Evolutionary conservation across 2,329 filamentous ascomycete genomes (phyloP), one percentile per base, ranked within the genome.

Genomic region (Alternaria metachromatica): DNA sequence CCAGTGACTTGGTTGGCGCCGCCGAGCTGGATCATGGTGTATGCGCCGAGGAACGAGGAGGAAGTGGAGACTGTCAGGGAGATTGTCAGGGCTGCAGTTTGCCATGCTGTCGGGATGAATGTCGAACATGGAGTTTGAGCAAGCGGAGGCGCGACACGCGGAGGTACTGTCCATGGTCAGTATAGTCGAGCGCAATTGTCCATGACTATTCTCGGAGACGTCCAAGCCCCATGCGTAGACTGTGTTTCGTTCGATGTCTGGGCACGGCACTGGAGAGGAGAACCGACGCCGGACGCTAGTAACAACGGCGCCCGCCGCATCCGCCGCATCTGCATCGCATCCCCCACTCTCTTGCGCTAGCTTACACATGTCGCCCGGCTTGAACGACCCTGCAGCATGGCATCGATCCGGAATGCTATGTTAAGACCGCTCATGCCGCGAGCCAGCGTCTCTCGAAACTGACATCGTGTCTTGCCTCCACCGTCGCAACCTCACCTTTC

Each of bases 31-130:
- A 72, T 77, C 26, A 91, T 96, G 90, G 84, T 96, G 13, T 97
- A 96, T 80, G 92, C 92, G 13, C 93, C 93, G 3, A 83, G 91
- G 72, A 85, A 90, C 67, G 85, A 89, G 62, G 84, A 86, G 30
- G 92, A 96, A 76, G 80, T 96, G 26, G 84, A 87, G 60, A 85
- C 88, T 48, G 86, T 94, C 6, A 86, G 87, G 76, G 84, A 85
- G 68, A 92, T 96, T 69, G 88, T 96, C 53, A 87, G 89, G 71
- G 91, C 92, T 3, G 91, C 90, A 3, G 87, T 90, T 7, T 94
- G 90, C 86, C 92, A 85, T 81, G 84, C 86, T 15, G 75, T 76
- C 21, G 79, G 78, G 23, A 67, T 57, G 67, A 65, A 71, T 13
- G 41, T 73, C 9, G 51, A 69, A 10, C 62, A 33, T 12, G 7